Percentiles rank a stretch among this genome's conserved stretches.
Evolutionary conservation across 2,329 filamentous ascomycete species (phyloP).

Genomic region (Aspergillus nomiae): DNA sequence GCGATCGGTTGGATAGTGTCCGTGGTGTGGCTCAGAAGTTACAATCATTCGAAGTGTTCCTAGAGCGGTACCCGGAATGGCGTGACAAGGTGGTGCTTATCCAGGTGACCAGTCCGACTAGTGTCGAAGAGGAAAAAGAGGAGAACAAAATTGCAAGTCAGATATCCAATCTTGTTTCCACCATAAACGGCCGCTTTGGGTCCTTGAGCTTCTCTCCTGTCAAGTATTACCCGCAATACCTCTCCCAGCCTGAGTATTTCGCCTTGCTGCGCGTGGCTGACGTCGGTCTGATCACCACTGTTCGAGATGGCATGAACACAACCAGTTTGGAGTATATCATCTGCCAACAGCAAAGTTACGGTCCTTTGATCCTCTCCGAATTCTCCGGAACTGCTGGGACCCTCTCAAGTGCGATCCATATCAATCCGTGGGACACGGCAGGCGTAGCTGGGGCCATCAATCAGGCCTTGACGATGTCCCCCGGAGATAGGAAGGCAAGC

Average conservation of each 20-base stretch:
- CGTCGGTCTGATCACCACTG: slow-evolving; percentile 91
- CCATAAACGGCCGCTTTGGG: slow-evolving; percentile 88
- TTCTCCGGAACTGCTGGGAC: slow-evolving; percentile 93
- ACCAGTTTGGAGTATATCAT: slow-evolving; percentile 93
- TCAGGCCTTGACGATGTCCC: slow-evolving; percentile 74
- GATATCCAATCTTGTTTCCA: slow-evolving; percentile 85
- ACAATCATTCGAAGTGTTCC: slow-evolving; percentile 88
- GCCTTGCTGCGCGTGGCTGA: slow-evolving; percentile 88
- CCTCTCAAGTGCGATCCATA: slow-evolving; percentile 83
- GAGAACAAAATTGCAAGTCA: slow-evolving; percentile 83
- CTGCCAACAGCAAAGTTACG: slow-evolving; percentile 83
- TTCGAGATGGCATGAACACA: slow-evolving; percentile 97
- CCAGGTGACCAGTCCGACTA: slow-evolving; percentile 88
- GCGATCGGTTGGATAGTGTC: slow-evolving; percentile 90
- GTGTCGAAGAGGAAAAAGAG: slow-evolving; percentile 75
- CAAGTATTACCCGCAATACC: slow-evolving; percentile 91
- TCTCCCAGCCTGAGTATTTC: slow-evolving; percentile 88
- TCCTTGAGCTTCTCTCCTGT: slow-evolving; percentile 87
- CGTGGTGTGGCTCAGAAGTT: slow-evolving; percentile 94
- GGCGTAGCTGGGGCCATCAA: slow-evolving; percentile 85
- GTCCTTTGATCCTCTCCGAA: slow-evolving; percentile 90
- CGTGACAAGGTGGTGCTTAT: slow-evolving; percentile 88
- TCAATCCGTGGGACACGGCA: slow-evolving; percentile 91
- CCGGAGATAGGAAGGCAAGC: slow-evolving; percentile 65
- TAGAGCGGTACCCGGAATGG: slow-evolving; percentile 90